Base-by-base conservation (phyloP, 83 land plant genomes). In the Picea abies region DNA sequence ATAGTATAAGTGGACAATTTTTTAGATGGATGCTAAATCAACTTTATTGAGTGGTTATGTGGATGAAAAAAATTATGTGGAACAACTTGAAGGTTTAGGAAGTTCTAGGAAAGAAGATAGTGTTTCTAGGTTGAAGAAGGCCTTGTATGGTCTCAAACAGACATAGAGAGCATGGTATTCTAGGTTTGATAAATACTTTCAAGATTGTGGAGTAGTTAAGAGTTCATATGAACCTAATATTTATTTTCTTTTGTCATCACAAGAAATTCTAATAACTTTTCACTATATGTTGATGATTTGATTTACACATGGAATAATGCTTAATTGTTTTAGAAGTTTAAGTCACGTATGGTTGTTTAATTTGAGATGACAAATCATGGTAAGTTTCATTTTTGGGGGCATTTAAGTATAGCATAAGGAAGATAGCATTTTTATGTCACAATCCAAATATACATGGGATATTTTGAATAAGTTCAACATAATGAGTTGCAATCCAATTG, bases 21-120 rank as follows among this genome's bases (percentile, higher is more conserved):
- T 44, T 64, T 79, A 82, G 3, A 25, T 82, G 9, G 83, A 82
- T 73, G 79, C 56, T 20, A 79, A 79, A 37, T 79, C 66, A 7
- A 17, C 81, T 22, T 79, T 79, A 25, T 29, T 79, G 14, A 82
- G 71, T 58, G 64, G 79, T 47, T 32, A 82, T 41, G 63, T 82
- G 9, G 35, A 81, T 29, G 76, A 81, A 32, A 60, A 71, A 26
- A 32, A 29, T 82, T 73, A 73, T 10, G 79, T 72, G 10, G 79
- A 20, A 22, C 64, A 72, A 58, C 79, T 62, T 4, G 8, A 41
- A 41, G 79, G 83, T 17, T 82, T 82, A 56, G 20, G 0, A 17
- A 23, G 35, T 15, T 16, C 22, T 11, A 3, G 56, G 3, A 32
- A 82, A 11, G 37, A 44, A 22, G 22, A 72, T 25, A 52, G 39